Percentiles rank a stretch among this genome's conserved stretches.
phyloP scores from a whole-genome alignment of 768 basidiomycete species.

The Boletales sp. region DNA sequence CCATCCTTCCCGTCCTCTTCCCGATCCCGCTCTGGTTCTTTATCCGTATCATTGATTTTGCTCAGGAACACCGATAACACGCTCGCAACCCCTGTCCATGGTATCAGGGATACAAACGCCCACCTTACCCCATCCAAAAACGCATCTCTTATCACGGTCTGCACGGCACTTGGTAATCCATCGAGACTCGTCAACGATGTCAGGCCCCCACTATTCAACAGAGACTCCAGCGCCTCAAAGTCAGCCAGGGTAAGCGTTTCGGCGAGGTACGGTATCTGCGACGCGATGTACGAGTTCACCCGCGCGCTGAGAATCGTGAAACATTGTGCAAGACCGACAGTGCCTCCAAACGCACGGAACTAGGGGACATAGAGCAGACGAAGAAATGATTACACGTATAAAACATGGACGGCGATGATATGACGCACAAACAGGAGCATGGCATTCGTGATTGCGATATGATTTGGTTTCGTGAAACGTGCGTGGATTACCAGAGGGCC shows the following conservation, averaged over 20 bases:
- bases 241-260: slow-evolving; percentile 30
- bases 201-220: slow-evolving; percentile 26
- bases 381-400: background rate
- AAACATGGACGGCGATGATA: too few species aligned
- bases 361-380: slow-evolving; percentile 7
- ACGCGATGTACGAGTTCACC: slow-evolving; percentile 33
- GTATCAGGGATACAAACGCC: slow-evolving; percentile 46
- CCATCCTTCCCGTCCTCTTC: background rate
- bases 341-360: slow-evolving; percentile 51
- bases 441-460: slow-evolving; percentile 42
- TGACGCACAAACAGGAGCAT: slow-evolving; percentile 43
- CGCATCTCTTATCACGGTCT: slow-evolving; percentile 36
- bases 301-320: slow-evolving; percentile 44
- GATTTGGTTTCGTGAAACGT: slow-evolving; percentile 41
- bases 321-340: slow-evolving; percentile 51
- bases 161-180: slow-evolving; percentile 34
- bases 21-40: background rate
- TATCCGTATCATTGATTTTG: slow-evolving; percentile 31
- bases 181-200: slow-evolving; percentile 35
- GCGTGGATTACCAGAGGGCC: slow-evolving; percentile 42
- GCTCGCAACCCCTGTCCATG: slow-evolving; percentile 39
- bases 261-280: slow-evolving; percentile 16
- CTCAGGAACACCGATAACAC: slow-evolving; percentile 38
- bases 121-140: slow-evolving; percentile 40
- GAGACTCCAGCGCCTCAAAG: slow-evolving; percentile 19